Percentiles rank a stretch among this genome's conserved stretches.
phyloP scores from a whole-genome alignment of 2,329 filamentous ascomycete genomes.

The Phaeosphaeriaceae sp. region DNA sequence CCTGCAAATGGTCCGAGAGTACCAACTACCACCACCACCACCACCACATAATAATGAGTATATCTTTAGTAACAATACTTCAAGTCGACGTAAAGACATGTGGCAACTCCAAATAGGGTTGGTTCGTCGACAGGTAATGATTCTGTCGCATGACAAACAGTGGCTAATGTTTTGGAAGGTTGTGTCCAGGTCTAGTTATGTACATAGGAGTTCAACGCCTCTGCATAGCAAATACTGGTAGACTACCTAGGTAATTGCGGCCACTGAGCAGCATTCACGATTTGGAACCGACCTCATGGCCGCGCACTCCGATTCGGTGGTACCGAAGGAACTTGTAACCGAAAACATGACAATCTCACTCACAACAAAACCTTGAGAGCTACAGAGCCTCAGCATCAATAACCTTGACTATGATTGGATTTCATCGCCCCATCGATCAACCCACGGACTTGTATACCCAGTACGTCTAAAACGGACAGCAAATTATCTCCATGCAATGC shows the following conservation, averaged over 20 bases:
- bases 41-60: no score
- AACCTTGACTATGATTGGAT: conserved; percentile 8
- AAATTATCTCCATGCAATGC: conserved; percentile 13
- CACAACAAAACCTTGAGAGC: background rate
- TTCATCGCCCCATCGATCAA: conserved; percentile 27
- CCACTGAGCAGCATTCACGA: background rate
- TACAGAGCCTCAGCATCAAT: conserved; percentile 8
- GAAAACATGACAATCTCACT: background rate
- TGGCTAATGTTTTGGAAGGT: background rate
- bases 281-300: conserved; percentile 1
- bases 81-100: conserved; percentile 12
- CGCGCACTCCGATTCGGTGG: conserved; percentile 12
- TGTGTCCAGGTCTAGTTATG: background rate
- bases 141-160: background rate
- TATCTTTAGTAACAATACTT: conserved; percentile 30
- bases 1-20: conserved; percentile 17
- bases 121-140: background rate
- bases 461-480: conserved; percentile 7
- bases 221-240: no score
- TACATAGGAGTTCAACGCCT: background rate
- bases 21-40: conserved; percentile 4
- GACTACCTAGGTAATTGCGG: no score
- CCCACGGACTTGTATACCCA: conserved; percentile 4
- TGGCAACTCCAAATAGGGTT: background rate
- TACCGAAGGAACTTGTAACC: conserved; percentile 8